Evolutionary conservation across 352 stramenopile species (phyloP).

Genomic region (Globisporangium nagaii): DNA sequence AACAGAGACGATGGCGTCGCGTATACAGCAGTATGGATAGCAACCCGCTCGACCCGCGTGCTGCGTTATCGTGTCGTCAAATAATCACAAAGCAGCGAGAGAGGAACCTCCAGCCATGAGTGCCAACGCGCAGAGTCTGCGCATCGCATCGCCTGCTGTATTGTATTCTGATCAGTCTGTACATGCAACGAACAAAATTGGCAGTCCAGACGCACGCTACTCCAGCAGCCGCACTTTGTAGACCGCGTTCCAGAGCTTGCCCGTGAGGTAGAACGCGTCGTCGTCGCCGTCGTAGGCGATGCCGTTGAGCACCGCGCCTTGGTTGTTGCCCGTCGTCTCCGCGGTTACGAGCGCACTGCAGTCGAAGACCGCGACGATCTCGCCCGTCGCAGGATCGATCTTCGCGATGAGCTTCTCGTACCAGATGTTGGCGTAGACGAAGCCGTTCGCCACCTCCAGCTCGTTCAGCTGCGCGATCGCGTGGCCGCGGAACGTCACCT

Average conservation of each 20-base stretch:
- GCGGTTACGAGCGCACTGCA: conserved; percentile 51
- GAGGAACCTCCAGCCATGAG: too few species aligned
- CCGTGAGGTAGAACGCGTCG: conserved; percentile 91
- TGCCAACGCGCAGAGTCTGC: too few species aligned
- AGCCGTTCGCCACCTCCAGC: conserved; percentile 89
- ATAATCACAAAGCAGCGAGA: too few species aligned
- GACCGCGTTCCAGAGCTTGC: conserved; percentile 90
- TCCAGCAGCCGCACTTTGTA: conserved; percentile 84
- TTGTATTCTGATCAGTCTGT: too few species aligned
- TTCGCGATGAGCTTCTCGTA: conserved; percentile 90
- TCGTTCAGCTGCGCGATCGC: conserved; percentile 88
- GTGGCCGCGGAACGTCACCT: conserved; percentile 42
- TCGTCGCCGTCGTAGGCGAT: conserved; percentile 89
- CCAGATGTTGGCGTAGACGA: conserved; percentile 95
- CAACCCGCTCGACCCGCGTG: too few species aligned
- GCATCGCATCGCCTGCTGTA: too few species aligned
- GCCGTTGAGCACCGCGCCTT: conserved; percentile 88
- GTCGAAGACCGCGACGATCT: conserved; percentile 88
- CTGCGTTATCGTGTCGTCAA: too few species aligned
- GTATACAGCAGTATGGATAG: too few species aligned
- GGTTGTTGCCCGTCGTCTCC: conserved; percentile 43
- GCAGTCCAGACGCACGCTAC: too few species aligned
- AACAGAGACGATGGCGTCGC: too few species aligned
- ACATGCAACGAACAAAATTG: too few species aligned
- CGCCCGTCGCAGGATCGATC: conserved; percentile 85